A percentile compares a stretch with the other conserved stretches of the same genome.
Conservation (phyloP, 2,329 filamentous ascomycete species). For the Alternaria panax region DNA sequence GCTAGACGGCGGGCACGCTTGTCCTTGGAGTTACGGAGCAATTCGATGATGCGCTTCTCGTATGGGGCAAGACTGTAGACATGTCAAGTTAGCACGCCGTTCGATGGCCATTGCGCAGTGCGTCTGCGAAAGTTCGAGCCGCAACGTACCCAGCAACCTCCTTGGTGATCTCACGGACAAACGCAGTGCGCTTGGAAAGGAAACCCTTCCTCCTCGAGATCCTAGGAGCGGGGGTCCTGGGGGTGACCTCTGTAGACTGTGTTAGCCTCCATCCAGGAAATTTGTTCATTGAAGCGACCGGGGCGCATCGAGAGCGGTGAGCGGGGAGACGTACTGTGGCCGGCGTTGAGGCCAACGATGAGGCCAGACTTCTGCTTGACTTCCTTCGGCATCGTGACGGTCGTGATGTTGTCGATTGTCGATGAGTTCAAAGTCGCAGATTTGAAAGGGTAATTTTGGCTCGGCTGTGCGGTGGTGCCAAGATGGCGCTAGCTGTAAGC, state of each 20-base stretch:
- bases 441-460: slow-evolving; percentile 27
- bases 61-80: slow-evolving; percentile 53
- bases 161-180: slow-evolving; percentile 97
- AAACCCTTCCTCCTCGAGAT: slow-evolving; percentile 85
- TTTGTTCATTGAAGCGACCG: slow-evolving; percentile 14
- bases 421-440: slow-evolving; percentile 20
- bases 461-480: slow-evolving; percentile 29
- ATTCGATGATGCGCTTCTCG: slow-evolving; percentile 98
- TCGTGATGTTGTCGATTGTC: slow-evolving; percentile 45
- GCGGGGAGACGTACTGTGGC: slow-evolving; percentile 65
- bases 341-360: slow-evolving; percentile 69
- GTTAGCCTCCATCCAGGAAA: slow-evolving; percentile 33
- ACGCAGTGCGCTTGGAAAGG: slow-evolving; percentile 94
- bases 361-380: slow-evolving; percentile 63
- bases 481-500: slow-evolving; percentile 28
- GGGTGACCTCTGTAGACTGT: slow-evolving; percentile 57
- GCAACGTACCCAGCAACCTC: slow-evolving; percentile 88
- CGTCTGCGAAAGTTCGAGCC: slow-evolving; percentile 8
- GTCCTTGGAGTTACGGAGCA: slow-evolving; percentile 98
- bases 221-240: slow-evolving; percentile 57
- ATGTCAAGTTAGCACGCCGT: slow-evolving; percentile 15
- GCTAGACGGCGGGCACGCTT: slow-evolving; percentile 99
- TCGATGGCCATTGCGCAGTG: slow-evolving; percentile 1
- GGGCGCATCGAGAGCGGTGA: slow-evolving; percentile 23
- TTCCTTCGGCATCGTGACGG: slow-evolving; percentile 60